phyloP scores from a whole-genome alignment of 805 yeast genomes.

The Hanseniaspora meyeri region DNA sequence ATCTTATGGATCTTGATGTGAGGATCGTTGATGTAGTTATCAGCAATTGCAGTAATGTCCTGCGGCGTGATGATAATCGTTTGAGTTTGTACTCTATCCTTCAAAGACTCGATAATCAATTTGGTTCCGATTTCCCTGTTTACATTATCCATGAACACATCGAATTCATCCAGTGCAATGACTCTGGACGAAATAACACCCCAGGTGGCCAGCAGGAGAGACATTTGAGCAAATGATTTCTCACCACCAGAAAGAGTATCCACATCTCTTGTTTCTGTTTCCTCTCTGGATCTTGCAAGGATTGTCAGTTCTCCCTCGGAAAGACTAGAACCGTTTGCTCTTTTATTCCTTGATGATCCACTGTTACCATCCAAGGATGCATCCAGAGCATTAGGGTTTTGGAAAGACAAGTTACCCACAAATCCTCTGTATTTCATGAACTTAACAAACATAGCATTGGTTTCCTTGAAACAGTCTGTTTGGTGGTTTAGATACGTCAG shows the following conservation, averaged over 20 bases:
- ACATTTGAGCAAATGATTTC: slow-evolving; percentile 84
- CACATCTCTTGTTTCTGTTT: slow-evolving; percentile 42
- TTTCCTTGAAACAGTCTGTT: slow-evolving; percentile 11
- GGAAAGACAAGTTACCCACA: slow-evolving; percentile 7
- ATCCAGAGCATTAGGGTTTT: slow-evolving; percentile 6
- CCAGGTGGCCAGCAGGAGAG: slow-evolving; percentile 84
- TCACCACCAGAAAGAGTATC: slow-evolving; percentile 93
- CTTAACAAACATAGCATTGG: slow-evolving; percentile 3
- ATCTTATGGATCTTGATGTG: slow-evolving; percentile 55
- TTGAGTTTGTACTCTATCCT: slow-evolving; percentile 47
- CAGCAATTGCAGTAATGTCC: slow-evolving; percentile 56
- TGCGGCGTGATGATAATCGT: slow-evolving; percentile 91
- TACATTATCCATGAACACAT: slow-evolving; percentile 93
- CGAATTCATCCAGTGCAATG: slow-evolving; percentile 90
- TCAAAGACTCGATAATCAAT: slow-evolving; percentile 56
- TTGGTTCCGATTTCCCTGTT: slow-evolving; percentile 70
- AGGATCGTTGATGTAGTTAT: slow-evolving; percentile 34
- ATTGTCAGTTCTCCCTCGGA: slow-evolving; percentile 4
- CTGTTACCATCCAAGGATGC: neutral
- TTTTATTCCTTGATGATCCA: neutral
- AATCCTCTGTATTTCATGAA: slow-evolving; percentile 12
- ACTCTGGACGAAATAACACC: slow-evolving; percentile 76
- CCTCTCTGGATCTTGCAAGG: slow-evolving; percentile 11
- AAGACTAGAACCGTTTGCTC: neutral
- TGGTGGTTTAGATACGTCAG: slow-evolving; percentile 4